A percentile compares a stretch with the other conserved stretches of the same genome.
These are phyloP conservation scores for Calocybe cyanea DNA, from an alignment of 768 basidiomycete genomes.

Conservation along the genomic window DNA sequence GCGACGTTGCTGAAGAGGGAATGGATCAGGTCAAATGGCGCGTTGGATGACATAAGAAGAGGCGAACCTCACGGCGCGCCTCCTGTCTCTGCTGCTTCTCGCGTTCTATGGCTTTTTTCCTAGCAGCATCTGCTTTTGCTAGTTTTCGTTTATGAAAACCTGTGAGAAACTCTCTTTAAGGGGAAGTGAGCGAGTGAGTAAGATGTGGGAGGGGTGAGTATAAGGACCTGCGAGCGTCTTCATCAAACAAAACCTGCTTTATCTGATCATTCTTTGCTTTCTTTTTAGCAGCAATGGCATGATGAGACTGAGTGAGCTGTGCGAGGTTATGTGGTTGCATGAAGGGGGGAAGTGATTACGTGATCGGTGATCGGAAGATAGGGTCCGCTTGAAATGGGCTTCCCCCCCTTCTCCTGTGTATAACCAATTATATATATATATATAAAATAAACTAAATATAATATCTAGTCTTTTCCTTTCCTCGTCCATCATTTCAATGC, in stretches of 20 bases:
- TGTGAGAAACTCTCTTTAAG: constrained; percentile 72
- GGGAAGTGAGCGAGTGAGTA: background rate
- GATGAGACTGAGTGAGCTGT: constrained; percentile 60
- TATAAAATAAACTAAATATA: constrained; percentile 11
- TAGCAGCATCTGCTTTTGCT: constrained; percentile 73
- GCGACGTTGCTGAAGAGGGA: constrained; percentile 59
- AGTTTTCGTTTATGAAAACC: constrained; percentile 93
- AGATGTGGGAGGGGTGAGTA: constrained; percentile 11
- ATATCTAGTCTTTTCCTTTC: constrained; percentile 3
- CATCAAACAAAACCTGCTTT: constrained; percentile 83
- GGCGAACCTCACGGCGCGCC: constrained; percentile 69
- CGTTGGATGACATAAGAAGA: constrained; percentile 3
- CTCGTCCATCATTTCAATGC: constrained; percentile 11
- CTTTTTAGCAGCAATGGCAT: constrained; percentile 63
- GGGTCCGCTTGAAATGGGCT: background rate
- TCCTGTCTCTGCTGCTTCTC: constrained; percentile 76
- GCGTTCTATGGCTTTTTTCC: constrained; percentile 67
- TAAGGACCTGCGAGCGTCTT: constrained; percentile 69
- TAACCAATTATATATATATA: constrained; percentile 11
- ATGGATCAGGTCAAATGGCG: constrained; percentile 16
- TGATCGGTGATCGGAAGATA: constrained; percentile 14
- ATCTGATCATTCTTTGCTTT: constrained; percentile 63
- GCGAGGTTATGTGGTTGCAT: constrained; percentile 31
- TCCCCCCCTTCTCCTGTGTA: constrained; percentile 7
- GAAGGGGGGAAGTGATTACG: constrained; percentile 16